Conservation (phyloP, 345 rosid species). For the Populus ilicifolia region DNA sequence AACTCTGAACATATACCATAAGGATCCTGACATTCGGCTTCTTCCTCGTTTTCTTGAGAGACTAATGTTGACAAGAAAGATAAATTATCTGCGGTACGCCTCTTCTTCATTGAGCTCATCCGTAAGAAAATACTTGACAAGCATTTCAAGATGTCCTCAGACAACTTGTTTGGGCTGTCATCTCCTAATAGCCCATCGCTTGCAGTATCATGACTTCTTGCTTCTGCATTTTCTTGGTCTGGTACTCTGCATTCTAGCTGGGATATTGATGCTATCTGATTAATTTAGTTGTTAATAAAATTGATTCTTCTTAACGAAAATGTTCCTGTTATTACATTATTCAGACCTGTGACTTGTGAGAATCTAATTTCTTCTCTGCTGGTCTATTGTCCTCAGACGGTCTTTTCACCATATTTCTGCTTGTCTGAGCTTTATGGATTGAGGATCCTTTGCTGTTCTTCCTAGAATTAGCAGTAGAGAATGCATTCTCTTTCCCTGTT, state of each 20-base stretch:
- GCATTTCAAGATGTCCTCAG: conserved; percentile 68
- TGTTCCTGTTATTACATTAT: neutral
- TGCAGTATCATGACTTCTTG: conserved; percentile 19
- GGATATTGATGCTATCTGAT: conserved; percentile 13
- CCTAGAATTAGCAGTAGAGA: conserved; percentile 22
- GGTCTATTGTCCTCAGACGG: conserved; percentile 25
- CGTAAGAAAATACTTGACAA: conserved; percentile 53
- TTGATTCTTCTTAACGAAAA: neutral
- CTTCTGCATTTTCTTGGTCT: conserved; percentile 41
- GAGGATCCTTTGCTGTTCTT: conserved; percentile 31
- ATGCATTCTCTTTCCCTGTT: conserved; percentile 42
- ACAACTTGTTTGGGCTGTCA: conserved; percentile 53
- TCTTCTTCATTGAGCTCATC: conserved; percentile 49
- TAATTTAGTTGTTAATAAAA: neutral
- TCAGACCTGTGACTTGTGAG: conserved; percentile 33
- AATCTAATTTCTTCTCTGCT: conserved; percentile 39
- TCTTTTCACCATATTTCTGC: conserved; percentile 36
- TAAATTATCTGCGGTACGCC: conserved; percentile 26
- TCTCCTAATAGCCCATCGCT: conserved; percentile 24
- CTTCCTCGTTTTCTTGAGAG: conserved; percentile 32
- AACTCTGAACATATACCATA: conserved; percentile 48
- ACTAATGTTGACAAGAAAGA: conserved; percentile 25
- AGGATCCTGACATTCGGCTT: conserved; percentile 41
- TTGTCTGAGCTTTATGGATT: conserved; percentile 22
- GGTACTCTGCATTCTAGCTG: conserved; percentile 38